Evolutionary conservation across 768 basidiomycete genomes (phyloP).

Genomic region (Lentinula guzmanii): DNA sequence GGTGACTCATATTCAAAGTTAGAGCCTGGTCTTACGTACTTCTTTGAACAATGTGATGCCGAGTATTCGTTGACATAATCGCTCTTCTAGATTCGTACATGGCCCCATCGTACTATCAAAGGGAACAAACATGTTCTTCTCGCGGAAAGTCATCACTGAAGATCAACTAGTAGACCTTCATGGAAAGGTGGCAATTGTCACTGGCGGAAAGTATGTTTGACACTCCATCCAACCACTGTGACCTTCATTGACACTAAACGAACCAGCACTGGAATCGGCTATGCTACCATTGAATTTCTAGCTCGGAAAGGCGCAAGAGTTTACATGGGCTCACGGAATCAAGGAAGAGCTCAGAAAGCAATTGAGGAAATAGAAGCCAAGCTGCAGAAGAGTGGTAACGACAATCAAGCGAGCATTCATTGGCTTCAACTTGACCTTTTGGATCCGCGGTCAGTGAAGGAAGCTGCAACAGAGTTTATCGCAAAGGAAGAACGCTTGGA

Average conservation of each 20-base stretch:
- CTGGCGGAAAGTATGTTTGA: slow-evolving; percentile 38
- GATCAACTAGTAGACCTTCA: slow-evolving; percentile 39
- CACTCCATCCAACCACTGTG: neutral
- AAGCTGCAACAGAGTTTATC: slow-evolving; percentile 29
- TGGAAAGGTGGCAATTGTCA: slow-evolving; percentile 43
- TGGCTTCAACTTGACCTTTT: slow-evolving; percentile 34
- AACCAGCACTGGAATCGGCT: slow-evolving; percentile 13
- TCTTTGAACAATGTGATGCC: no score
- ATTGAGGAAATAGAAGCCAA: slow-evolving; percentile 17
- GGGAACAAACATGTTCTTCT: no score
- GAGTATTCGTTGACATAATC: no score
- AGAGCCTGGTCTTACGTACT: no score
- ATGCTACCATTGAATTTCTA: slow-evolving; percentile 6
- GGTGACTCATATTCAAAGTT: no score
- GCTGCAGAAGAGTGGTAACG: slow-evolving; percentile 11
- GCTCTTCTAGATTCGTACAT: no score
- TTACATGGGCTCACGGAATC: slow-evolving; percentile 26
- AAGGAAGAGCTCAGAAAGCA: slow-evolving; percentile 22
- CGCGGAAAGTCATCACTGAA: slow-evolving; percentile 14
- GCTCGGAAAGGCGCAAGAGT: slow-evolving; percentile 36
- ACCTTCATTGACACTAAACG: slow-evolving; percentile 12
- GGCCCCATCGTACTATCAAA: no score
- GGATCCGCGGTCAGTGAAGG: slow-evolving; percentile 5
- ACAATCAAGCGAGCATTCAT: slow-evolving; percentile 20
- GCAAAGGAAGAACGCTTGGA: slow-evolving; percentile 35